Evolutionary conservation across 345 rosid species (phyloP), one percentile per base, ranked within the genome.

Genomic region (Eucalyptus cloeziana): DNA sequence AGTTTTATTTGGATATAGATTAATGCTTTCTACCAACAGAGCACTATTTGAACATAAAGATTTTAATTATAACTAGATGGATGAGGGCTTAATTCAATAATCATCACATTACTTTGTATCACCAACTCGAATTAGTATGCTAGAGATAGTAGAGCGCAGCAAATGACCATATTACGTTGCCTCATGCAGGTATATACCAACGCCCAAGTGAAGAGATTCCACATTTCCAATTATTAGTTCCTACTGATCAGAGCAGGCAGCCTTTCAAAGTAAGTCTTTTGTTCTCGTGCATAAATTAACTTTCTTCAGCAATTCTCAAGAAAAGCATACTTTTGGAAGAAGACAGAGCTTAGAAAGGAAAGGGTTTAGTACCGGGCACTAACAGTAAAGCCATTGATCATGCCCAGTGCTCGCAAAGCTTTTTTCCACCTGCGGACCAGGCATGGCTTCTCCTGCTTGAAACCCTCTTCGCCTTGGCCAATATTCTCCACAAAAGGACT

Each of bases 401-500:
- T 60, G n/a, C 67, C 67, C 67, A 60, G 31, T 11, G 31, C 13
- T 60, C 67, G 67, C 67, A 60, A 60, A 27, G n/a, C n/a, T 1
- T 12, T 12, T 25, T 13, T 60, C 67, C n/a, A 25, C 13, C 6
- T 25, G 0, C 1, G 31, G 67, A 60, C n/a, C 15, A 0, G 14
- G 6, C 0, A 0, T 60, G 31, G 67, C n/a, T 60, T 25, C 64
- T 24, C 13, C 15, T 60, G 67, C 67, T 60, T 10, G 14, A 60
- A 60, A 60, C 67, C 67, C 31, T 60, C 13, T 60, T 60, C 67
- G 4, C n/a, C 67, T 25, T 11, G 67, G n/a, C 67, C 67, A 25
- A 60, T 60, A 12, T 11, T 60, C 67, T 60, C 31, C 67, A 60
- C 67, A 11, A 33, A 79, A 33, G 2, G 13, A 16, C 85, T 11